Evolutionary conservation across 345 rosid species (phyloP).

Genomic region (Syzygium grande): DNA sequence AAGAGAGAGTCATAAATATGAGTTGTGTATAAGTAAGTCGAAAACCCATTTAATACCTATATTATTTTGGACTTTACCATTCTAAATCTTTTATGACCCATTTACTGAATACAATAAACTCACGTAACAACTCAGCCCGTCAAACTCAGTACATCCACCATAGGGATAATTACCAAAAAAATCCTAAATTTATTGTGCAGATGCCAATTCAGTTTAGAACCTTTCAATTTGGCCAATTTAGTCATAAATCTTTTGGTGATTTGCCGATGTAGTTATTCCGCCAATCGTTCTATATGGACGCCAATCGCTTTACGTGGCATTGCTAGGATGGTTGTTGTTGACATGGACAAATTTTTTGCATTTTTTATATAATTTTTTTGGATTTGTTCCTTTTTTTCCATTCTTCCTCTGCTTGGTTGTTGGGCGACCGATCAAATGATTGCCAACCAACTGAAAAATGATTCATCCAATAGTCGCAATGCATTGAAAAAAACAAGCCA

Average conservation of each 20-base stretch:
- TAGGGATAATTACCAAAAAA: not conserved
- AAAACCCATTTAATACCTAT: too few relatives aligned
- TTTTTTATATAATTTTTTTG: not conserved
- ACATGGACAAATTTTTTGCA: not conserved
- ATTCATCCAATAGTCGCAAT: not conserved
- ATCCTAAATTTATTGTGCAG: not conserved
- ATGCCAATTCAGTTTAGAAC: not conserved
- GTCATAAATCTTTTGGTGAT: not conserved
- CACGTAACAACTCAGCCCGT: too few relatives aligned
- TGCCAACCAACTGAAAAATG: not conserved
- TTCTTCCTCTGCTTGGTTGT: accelerated
- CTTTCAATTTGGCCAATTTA: not conserved
- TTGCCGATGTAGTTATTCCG: not conserved
- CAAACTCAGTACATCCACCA: not conserved
- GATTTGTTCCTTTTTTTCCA: not conserved
- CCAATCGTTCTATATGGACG: accelerated
- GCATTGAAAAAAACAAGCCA: not conserved
- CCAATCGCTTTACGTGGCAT: not conserved
- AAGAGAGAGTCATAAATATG: too few relatives aligned
- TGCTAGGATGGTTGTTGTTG: accelerated
- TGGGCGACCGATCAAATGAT: not conserved
- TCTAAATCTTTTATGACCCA: too few relatives aligned
- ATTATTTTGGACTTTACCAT: too few relatives aligned
- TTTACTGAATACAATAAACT: too few relatives aligned
- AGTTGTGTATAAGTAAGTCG: too few relatives aligned